phyloP scores from a whole-genome alignment of 441 rosid genomes.

The Populus tomentosa region DNA sequence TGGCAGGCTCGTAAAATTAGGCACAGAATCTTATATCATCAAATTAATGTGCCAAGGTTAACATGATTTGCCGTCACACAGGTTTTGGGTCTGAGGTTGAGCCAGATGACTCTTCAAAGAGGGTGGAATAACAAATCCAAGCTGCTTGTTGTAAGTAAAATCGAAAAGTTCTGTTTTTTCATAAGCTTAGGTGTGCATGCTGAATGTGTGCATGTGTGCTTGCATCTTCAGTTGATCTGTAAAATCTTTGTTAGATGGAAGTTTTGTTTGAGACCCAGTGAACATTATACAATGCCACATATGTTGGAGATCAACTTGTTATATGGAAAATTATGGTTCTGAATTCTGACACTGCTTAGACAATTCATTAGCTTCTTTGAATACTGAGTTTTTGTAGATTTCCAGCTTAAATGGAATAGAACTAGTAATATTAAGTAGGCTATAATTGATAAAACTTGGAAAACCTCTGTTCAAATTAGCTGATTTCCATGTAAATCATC shows the following conservation, averaged over 20 bases:
- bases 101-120: conserved; percentile 98
- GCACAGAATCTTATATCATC: background rate
- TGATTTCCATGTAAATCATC: background rate
- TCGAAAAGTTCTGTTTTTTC: background rate
- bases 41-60: background rate
- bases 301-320: background rate
- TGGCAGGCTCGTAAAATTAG: conserved; percentile 3
- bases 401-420: background rate
- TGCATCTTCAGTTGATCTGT: background rate
- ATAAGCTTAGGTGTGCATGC: background rate
- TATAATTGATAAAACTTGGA: background rate
- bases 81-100: conserved; percentile 87
- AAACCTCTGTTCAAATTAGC: background rate
- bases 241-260: background rate
- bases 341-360: background rate
- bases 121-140: conserved; percentile 99
- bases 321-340: background rate
- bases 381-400: background rate
- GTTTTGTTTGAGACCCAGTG: background rate
- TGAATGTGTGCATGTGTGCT: background rate
- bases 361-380: no score
- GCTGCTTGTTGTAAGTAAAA: background rate
- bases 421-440: background rate
- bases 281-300: background rate
- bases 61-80: conserved; percentile 19